Conservation (phyloP, 495 filamentous ascomycete species). For the Neurospora sublineolata region DNA sequence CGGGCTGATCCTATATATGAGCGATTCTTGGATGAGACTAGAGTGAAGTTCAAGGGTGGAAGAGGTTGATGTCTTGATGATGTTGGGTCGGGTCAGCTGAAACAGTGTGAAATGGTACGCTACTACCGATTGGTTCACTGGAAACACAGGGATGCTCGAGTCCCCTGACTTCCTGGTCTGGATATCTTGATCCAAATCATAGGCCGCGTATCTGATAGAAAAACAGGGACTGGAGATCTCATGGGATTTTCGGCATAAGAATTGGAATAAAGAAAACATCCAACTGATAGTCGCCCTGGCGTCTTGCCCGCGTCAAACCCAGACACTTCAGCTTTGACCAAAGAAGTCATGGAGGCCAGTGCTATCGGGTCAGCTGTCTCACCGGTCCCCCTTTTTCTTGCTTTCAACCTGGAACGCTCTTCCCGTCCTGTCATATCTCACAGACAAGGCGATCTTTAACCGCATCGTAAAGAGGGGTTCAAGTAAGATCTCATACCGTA, state of each 20-base stretch:
- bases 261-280: background rate
- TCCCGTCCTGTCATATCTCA: background rate
- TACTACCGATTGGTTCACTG: background rate
- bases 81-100: background rate
- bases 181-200: background rate
- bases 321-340: background rate
- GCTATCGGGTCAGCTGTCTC: background rate
- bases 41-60: background rate
- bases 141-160: background rate
- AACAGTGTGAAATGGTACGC: background rate
- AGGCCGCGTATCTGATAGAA: background rate
- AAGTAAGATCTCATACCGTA: background rate
- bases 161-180: background rate
- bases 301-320: background rate
- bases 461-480: background rate
- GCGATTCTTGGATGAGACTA: background rate
- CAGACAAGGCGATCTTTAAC: background rate
- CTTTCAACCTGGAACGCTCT: background rate
- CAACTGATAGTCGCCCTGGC: background rate
- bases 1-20: background rate
- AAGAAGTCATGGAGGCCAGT: background rate
- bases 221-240: background rate
- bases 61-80: background rate
- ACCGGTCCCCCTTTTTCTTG: background rate
- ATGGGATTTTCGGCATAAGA: no score